Conservation (phyloP, 2,329 filamentous ascomycete species). For the Magnaporthiopsis poae region DNA sequence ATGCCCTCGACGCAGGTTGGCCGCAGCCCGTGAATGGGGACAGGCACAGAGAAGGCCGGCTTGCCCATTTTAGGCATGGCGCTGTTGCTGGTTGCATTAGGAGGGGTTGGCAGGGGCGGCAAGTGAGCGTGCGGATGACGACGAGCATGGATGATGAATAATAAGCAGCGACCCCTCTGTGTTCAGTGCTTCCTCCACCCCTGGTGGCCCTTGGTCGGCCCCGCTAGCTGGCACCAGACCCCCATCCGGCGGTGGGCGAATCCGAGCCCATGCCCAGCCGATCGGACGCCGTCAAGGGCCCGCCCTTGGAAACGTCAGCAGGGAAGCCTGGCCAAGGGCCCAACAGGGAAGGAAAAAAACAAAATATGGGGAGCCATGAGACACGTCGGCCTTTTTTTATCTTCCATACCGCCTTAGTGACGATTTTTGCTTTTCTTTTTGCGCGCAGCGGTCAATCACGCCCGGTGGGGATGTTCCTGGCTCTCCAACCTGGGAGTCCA, state of each 20-base stretch:
- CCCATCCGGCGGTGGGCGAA: not conserved
- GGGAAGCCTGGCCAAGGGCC: not conserved
- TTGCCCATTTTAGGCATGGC: not conserved
- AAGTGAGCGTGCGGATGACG: not conserved
- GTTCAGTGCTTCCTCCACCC: not conserved
- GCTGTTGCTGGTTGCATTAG: not conserved
- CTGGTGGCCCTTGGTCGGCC: not conserved
- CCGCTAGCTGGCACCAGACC: not conserved
- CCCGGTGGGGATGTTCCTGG: not conserved
- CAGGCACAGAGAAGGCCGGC: not conserved
- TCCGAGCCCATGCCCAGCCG: not conserved
- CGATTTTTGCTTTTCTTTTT: not conserved
- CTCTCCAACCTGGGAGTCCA: not conserved
- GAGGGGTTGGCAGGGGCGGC: not conserved
- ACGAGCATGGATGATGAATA: not conserved
- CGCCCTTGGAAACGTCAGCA: not conserved
- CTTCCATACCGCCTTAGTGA: not conserved
- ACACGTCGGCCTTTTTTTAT: slow-evolving; percentile 2
- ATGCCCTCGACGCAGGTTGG: not conserved
- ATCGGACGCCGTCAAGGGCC: not conserved
- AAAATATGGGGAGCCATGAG: not conserved
- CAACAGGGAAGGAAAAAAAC: not conserved
- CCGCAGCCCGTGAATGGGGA: not conserved
- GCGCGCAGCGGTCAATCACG: not conserved
- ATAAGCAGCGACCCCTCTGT: not conserved